A percentile compares a stretch with the other conserved stretches of the same genome.
Conservation (phyloP, 2,329 filamentous ascomycete genomes). For the Colletotrichum destructivum region DNA sequence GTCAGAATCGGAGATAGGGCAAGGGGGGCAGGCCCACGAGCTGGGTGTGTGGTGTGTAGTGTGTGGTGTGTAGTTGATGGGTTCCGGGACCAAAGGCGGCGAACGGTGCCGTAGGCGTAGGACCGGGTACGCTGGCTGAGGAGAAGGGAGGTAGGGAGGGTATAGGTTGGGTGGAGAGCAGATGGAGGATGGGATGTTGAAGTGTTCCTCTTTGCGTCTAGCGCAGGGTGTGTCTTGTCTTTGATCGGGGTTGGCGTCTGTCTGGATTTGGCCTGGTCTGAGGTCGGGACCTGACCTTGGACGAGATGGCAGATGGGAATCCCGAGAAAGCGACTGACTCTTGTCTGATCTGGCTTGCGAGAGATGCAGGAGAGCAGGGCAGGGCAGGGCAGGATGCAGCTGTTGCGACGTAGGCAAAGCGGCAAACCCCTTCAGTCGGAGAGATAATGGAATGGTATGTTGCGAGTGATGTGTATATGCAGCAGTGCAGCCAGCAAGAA, state of each 20-base stretch:
- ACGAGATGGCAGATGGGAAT: constrained; percentile 27
- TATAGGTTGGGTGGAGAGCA: constrained; percentile 27
- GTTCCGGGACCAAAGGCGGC: constrained; percentile 36
- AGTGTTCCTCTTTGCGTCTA: constrained; percentile 40
- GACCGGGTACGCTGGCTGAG: constrained; percentile 23
- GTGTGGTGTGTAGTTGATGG: constrained; percentile 20
- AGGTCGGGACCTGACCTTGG: constrained; percentile 36
- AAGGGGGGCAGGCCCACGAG: constrained; percentile 33
- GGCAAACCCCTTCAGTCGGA: constrained; percentile 8
- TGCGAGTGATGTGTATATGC: constrained; percentile 15
- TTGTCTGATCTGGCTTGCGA: constrained; percentile 38
- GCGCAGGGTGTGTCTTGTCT: constrained; percentile 37
- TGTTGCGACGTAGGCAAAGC: constrained; percentile 18
- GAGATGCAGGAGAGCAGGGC: constrained; percentile 21
- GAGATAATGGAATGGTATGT: constrained; percentile 14
- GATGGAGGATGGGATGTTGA: constrained; percentile 36
- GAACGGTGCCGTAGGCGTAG: constrained; percentile 36
- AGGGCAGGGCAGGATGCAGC: constrained; percentile 17
- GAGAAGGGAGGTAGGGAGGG: constrained; percentile 21
- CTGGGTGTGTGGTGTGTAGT: constrained; percentile 23
- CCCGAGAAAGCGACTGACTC: constrained; percentile 34
- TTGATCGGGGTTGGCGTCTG: constrained; percentile 37
- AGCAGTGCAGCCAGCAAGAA: constrained; percentile 1
- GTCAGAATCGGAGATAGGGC: constrained; percentile 44
- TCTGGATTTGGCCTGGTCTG: constrained; percentile 38